Base-by-base conservation (phyloP, 805 yeast species). In the Lachancea kluyveri region DNA sequence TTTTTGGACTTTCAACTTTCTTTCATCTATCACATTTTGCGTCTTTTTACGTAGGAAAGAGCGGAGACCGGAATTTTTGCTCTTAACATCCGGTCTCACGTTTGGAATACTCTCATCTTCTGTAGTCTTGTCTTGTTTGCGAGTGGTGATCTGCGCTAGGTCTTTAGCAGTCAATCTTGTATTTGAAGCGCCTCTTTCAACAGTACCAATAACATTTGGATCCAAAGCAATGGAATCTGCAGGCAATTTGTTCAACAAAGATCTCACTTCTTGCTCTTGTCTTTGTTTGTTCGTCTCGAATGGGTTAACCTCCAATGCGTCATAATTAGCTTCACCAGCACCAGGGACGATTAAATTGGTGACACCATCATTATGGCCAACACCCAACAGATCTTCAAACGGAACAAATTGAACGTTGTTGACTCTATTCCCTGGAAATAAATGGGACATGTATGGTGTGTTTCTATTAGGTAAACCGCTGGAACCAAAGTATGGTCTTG, bases 241-340 rank as follows among this genome's bases (percentile, higher is more conserved):
- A 44, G 82, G 78, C 44, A 92, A 67, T 61, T 92, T 92, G 62
- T 90, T 84, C 53, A 92, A 62, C 56, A 92, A 68, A 2, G 80
- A 61, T 52, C 90, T 76, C 21, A 92, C 95, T 67, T 92, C 98
- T 27, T 74, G 70, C 62, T 90, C 90, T 60, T 90, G 95, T 67
- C 97, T 79, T 64, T 88, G 96, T 55, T 84, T 80, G 33, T 83
- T 76, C 7, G 95, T 74, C 59, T 86, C 95, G 62, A 70, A 92
- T 41, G 98, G 98, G 58, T 92, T 92, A 50, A 77, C 60, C 61
- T 92, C 98, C 56, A 87, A 60, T 3, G 97, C 87, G 65, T 92
- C 98, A 57, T 74, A 87, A 62, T 92, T 92, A 40, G 98, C 96
- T 64, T 92, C 98, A 66, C 98, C 98, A 24, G 96, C 68, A 16